These are phyloP conservation scores for Cucurbita maxima DNA, from an alignment of 306 rosid species.

Conservation along the genomic window DNA sequence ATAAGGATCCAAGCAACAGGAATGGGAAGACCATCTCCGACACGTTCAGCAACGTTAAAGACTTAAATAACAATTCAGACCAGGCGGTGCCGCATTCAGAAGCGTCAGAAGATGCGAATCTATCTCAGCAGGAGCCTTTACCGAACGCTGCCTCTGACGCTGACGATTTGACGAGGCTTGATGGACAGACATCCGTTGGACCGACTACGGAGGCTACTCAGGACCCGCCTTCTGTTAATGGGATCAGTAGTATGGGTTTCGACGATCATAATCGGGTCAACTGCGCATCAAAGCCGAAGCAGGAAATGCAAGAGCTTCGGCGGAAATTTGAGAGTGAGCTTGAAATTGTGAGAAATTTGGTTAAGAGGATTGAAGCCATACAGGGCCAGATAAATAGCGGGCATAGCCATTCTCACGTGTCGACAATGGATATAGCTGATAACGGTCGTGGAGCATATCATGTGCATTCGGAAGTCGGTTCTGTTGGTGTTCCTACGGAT, in stretches of 20 bases:
- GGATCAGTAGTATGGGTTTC: slow-evolving; percentile 4
- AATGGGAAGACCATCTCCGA: not conserved
- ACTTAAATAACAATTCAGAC: slow-evolving; percentile 5
- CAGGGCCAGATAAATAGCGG: slow-evolving; percentile 41
- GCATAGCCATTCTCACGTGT: slow-evolving; percentile 17
- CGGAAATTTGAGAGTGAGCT: slow-evolving; percentile 64
- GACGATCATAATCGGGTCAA: slow-evolving; percentile 26
- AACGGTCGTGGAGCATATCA: slow-evolving; percentile 35
- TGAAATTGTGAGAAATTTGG: slow-evolving; percentile 46
- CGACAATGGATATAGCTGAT: slow-evolving; percentile 18
- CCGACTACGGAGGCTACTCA: slow-evolving; percentile 5
- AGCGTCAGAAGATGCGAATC: slow-evolving; percentile 26
- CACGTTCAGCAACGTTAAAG: not conserved
- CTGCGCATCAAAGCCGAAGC: slow-evolving; percentile 40
- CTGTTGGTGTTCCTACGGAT: slow-evolving; percentile 37
- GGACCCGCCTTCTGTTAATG: slow-evolving; percentile 34
- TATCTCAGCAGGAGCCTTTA: slow-evolving; percentile 15
- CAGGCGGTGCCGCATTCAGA: not conserved
- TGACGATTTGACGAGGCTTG: slow-evolving; percentile 26
- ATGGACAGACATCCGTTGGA: slow-evolving; percentile 15
- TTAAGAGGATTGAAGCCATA: slow-evolving; percentile 58
- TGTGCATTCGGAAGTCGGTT: slow-evolving; percentile 56
- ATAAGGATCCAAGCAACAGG: not conserved
- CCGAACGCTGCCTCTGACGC: slow-evolving; percentile 23
- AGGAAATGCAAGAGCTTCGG: slow-evolving; percentile 39